Evolutionary conservation across 768 basidiomycete species (phyloP).

Genomic region (Phlebiopsis flavidoalba): DNA sequence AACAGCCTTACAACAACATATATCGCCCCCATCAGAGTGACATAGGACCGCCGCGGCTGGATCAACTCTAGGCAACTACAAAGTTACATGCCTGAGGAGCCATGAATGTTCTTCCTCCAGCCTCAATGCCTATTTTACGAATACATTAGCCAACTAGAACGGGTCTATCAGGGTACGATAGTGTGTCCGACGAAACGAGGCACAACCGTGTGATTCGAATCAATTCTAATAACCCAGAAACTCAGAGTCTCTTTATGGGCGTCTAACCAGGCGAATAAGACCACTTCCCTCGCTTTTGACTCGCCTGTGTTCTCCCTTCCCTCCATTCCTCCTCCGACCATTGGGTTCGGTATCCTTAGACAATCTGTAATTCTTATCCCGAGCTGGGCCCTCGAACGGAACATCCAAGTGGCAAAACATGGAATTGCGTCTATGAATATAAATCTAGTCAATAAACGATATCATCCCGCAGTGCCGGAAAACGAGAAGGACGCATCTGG

Average conservation of each 20-base stretch:
- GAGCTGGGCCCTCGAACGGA: neutral
- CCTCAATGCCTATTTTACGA: too few species aligned
- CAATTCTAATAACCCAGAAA: neutral
- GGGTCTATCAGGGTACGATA: neutral
- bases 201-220: neutral
- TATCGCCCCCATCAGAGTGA: neutral
- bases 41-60: too few species aligned
- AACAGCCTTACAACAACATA: neutral
- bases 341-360: slow-evolving; percentile 1
- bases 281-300: neutral
- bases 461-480: slow-evolving; percentile 78
- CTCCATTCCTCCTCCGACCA: neutral
- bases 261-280: neutral
- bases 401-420: neutral
- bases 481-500: slow-evolving; percentile 86
- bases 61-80: too few species aligned
- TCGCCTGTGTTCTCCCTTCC: neutral
- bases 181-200: neutral
- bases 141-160: neutral
- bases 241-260: neutral
- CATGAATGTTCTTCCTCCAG: too few species aligned
- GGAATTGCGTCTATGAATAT: slow-evolving; percentile 70
- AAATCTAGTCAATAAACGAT: slow-evolving; percentile 94
- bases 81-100: too few species aligned
- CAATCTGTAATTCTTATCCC: neutral